Conservation (phyloP, 2,329 filamentous ascomycete species). For the Nannizziopsis arthrosporioides region DNA sequence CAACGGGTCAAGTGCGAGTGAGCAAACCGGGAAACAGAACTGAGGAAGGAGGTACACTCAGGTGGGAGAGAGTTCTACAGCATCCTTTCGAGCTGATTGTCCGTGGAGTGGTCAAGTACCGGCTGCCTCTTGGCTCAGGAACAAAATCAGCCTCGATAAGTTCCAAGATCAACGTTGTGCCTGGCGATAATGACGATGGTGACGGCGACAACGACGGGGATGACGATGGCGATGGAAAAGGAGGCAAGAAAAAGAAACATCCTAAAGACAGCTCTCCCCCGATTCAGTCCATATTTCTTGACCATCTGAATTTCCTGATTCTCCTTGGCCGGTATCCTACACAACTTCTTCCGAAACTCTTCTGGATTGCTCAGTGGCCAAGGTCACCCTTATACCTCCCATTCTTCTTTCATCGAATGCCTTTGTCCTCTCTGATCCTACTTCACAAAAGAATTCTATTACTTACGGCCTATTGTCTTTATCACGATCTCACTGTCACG, state of each 20-base stretch:
- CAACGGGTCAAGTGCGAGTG: conserved; percentile 73
- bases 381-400: not conserved
- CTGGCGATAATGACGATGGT: conserved; percentile 23
- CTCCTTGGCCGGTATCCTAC: not conserved
- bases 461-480: not conserved
- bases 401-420: no score
- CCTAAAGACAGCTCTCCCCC: conserved; percentile 14
- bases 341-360: not conserved
- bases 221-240: conserved; percentile 11
- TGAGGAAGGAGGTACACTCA: conserved; percentile 62
- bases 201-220: conserved; percentile 15
- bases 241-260: not conserved
- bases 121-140: conserved; percentile 47
- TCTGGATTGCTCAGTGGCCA: no score
- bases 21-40: conserved; percentile 78
- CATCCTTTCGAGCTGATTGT: conserved; percentile 91
- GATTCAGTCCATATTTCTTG: conserved; percentile 5
- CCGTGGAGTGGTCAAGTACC: conserved; percentile 79
- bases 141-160: conserved; percentile 41
- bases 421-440: no score
- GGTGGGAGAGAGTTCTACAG: conserved; percentile 83
- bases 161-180: conserved; percentile 31
- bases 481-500: not conserved
- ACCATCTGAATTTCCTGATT: not conserved
- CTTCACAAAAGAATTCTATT: not conserved